Conservation (phyloP, 345 rosid species). For the Trapa incisa region DNA sequence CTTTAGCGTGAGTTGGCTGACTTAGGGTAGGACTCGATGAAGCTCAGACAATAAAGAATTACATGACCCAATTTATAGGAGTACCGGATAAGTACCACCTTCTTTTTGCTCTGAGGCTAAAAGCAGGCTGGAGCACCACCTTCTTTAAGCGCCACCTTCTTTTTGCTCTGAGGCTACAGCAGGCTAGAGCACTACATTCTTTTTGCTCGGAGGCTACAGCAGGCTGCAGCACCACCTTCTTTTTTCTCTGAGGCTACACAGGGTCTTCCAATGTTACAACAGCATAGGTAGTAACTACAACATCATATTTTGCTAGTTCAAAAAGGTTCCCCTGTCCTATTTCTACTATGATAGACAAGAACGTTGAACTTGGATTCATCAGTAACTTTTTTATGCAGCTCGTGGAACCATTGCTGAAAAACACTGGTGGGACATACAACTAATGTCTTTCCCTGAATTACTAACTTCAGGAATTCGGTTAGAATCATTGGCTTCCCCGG, state of each 20-base stretch:
- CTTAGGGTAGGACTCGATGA: conserved; percentile 82
- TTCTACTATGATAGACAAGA: conserved; percentile 79
- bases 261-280: conserved; percentile 65
- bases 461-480: conserved; percentile 33
- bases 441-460: conserved; percentile 57
- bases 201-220: too few relatives aligned
- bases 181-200: too few relatives aligned
- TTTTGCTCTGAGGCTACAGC: too few relatives aligned
- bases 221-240: too few relatives aligned
- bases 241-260: too few relatives aligned
- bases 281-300: conserved; percentile 81
- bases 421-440: conserved; percentile 96
- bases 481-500: conserved; percentile 25
- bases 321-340: conserved; percentile 69
- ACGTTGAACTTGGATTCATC: conserved; percentile 52
- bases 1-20: conserved; percentile 80
- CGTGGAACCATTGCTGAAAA: conserved; percentile 91
- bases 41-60: conserved; percentile 98
- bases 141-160: too few relatives aligned
- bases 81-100: too few relatives aligned
- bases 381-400: conserved; percentile 76
- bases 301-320: conserved; percentile 78
- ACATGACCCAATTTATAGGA: conserved; percentile 45
- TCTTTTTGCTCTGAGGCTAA: too few relatives aligned
- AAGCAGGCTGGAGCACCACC: too few relatives aligned